Conservation (phyloP, 164 flowering plant species). For the Houttuynia cordata region DNA sequence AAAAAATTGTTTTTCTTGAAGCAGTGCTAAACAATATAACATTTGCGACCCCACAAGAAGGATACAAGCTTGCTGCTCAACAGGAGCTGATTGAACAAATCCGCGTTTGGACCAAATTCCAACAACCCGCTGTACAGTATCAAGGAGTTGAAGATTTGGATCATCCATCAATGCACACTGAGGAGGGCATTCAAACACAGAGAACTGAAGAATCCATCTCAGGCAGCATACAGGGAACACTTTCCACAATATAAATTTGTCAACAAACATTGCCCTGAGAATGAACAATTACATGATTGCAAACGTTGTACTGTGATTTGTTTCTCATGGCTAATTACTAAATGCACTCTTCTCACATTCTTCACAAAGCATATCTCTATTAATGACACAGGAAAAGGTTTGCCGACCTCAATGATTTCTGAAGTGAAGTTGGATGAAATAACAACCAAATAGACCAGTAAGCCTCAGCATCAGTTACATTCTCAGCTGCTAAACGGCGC, state of each 20-base stretch:
- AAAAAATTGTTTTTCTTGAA: background rate
- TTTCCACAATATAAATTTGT: slow-evolving; percentile 88
- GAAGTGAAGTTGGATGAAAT: slow-evolving; percentile 27
- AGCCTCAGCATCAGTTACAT: slow-evolving; percentile 57
- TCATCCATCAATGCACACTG: slow-evolving; percentile 18
- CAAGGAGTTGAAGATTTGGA: slow-evolving; percentile 23
- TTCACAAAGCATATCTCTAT: background rate
- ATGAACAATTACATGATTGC: background rate
- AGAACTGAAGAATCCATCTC: slow-evolving; percentile 86
- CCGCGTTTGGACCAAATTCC: slow-evolving; percentile 71
- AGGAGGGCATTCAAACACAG: slow-evolving; percentile 55
- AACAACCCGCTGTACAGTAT: slow-evolving; percentile 42
- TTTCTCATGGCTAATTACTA: background rate
- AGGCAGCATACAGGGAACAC: slow-evolving; percentile 77
- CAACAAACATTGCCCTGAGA: slow-evolving; percentile 68
- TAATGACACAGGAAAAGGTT: background rate
- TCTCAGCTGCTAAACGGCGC: slow-evolving; percentile 39
- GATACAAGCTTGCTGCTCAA: slow-evolving; percentile 98
- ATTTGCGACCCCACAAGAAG: slow-evolving; percentile 16
- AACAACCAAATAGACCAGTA: slow-evolving; percentile 81
- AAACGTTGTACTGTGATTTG: background rate
- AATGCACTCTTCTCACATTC: background rate
- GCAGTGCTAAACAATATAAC: background rate
- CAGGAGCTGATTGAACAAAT: slow-evolving; percentile 65
- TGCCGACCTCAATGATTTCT: slow-evolving; percentile 47